Base-by-base conservation (phyloP, 768 basidiomycete species). In the Gyrodon lividus region DNA sequence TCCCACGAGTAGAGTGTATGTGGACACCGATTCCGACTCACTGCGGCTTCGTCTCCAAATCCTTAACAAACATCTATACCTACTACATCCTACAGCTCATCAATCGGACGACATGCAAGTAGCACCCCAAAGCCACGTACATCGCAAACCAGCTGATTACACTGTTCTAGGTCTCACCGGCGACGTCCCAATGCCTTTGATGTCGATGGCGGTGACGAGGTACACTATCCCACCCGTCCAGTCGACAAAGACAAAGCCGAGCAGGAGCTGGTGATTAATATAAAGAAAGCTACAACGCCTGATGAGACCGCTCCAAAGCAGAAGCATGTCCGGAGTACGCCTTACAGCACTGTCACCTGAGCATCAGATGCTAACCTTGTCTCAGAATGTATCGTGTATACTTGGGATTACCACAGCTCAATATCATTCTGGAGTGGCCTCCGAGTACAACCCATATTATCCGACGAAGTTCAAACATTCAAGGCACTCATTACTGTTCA, bases 161-260 rank as follows among this genome's bases (percentile, higher is more conserved):
- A 26, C 28, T 37, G 30, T 7, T 43, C 20, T 56, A 73, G 73
- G 71, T 67, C 71, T 46, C 54, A 52, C 44, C 57, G 71, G 52
- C 63, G 57, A 50, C 70, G 69, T 48, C 66, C 67, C 33, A 52
- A 47, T 48, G 67, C 72, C 42, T 88, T 84, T 65, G 88, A 89
- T 60, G 74, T 86, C 51, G 89, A 90, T 58, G 61, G 57, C 14
- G 86, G 87, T 48, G 91, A 91, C 59, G 78, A 81, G 26, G 80
- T 91, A 53, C 93, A 97, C 69, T 93, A 92, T 70, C 96, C 96
- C 24, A 98, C 96, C 26, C 83, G 96, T 52, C 96, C 96, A 23
- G 97, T 99, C 22, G 96, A 98, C 75, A 98, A 92, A 77, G 97
- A 98, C 65, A 97, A 94, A 76, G 94, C 93, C 41, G 97, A 99